A percentile compares a stretch with the other conserved stretches of the same genome.
These are phyloP conservation scores for Hypoxylon rubiginosum DNA, from an alignment of 2,329 filamentous ascomycete species.

Conservation along the genomic window DNA sequence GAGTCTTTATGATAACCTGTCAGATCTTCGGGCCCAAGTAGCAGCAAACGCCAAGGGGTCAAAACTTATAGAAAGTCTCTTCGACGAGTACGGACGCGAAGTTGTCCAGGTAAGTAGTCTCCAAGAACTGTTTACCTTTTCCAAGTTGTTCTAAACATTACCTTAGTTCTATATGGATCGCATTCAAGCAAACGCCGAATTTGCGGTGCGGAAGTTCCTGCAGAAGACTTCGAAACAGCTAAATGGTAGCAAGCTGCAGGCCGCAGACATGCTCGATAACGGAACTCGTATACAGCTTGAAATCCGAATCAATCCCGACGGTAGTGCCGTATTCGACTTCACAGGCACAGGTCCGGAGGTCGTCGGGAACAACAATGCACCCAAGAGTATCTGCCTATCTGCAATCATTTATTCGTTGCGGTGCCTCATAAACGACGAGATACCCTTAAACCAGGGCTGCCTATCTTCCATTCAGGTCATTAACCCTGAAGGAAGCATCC, in stretches of 20 bases:
- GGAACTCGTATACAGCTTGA: conserved; percentile 78
- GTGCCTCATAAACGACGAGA: conserved; percentile 79
- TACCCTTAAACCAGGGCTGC: conserved; percentile 82
- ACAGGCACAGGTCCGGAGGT: conserved; percentile 80
- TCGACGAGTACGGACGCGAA: conserved; percentile 78
- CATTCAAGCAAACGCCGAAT: conserved; percentile 64
- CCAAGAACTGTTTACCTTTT: conserved; percentile 64
- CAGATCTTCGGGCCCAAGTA: conserved; percentile 83
- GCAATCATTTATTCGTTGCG: conserved; percentile 84
- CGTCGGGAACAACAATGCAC: conserved; percentile 75
- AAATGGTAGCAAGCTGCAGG: conserved; percentile 75
- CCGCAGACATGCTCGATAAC: conserved; percentile 83
- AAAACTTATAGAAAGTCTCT: conserved; percentile 76
- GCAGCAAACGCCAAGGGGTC: conserved; percentile 84
- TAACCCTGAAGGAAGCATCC: conserved; percentile 76
- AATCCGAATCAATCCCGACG: conserved; percentile 76
- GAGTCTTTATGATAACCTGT: conserved; percentile 80
- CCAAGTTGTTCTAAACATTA: background rate
- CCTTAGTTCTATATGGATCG: conserved; percentile 8
- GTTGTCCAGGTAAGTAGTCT: conserved; percentile 80
- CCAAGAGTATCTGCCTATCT: conserved; percentile 79
- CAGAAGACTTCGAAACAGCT: conserved; percentile 73
- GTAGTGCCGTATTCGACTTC: conserved; percentile 82
- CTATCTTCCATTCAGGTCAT: conserved; percentile 77
- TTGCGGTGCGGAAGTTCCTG: conserved; percentile 75